Conservation (phyloP, 73 alveolate genomes). For the Paramecium primaurelia region DNA sequence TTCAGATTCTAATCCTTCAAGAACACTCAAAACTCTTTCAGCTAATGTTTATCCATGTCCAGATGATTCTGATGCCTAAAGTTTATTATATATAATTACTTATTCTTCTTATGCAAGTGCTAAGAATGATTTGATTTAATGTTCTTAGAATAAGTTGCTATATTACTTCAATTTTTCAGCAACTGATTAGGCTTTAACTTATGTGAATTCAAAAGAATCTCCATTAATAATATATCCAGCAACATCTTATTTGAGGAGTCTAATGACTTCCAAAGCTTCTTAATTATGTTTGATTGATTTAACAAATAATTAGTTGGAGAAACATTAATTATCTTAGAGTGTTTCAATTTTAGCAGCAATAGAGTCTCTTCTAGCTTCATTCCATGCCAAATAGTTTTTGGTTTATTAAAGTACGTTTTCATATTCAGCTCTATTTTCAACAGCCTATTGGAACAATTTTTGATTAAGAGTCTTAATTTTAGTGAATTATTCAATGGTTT, state of each 20-base stretch:
- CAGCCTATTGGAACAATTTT: background rate
- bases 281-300: constrained; percentile 33
- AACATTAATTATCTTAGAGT: constrained; percentile 35
- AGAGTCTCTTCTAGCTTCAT: constrained; percentile 31
- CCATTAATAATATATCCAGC: constrained; percentile 45
- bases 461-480: background rate
- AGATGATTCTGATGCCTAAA: background rate
- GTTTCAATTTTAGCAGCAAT: constrained; percentile 26
- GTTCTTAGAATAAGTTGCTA: constrained; percentile 26
- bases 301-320: constrained; percentile 41
- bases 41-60: constrained; percentile 1
- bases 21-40: constrained; percentile 14
- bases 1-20: constrained; percentile 11
- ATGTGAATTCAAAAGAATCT: constrained; percentile 6
- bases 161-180: constrained; percentile 40
- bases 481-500: constrained; percentile 27
- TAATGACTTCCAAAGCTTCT: constrained; percentile 49
- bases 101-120: constrained; percentile 31
- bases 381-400: constrained; percentile 50
- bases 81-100: background rate
- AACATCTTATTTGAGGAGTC: constrained; percentile 37
- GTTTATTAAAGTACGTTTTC: constrained; percentile 5
- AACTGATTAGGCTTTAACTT: background rate
- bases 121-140: constrained; percentile 31
- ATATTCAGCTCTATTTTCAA: background rate